These are phyloP conservation scores for Hepatocystis sp. DNA, from an alignment of 169 alveolate genomes.

Conservation along the genomic window DNA sequence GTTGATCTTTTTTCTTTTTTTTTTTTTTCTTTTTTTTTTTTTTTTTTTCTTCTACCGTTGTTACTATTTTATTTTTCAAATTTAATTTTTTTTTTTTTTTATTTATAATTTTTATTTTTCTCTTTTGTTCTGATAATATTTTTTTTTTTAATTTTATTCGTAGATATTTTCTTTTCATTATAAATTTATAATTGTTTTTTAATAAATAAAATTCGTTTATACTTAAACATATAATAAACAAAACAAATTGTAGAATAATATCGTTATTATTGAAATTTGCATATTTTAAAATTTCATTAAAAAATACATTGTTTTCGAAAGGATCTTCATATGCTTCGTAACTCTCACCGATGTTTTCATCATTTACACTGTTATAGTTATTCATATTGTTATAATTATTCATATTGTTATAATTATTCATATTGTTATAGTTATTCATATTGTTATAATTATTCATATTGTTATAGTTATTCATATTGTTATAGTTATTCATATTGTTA, in stretches of 20 bases:
- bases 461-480: too few species aligned
- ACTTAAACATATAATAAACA: conserved; percentile 33
- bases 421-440: too few species aligned
- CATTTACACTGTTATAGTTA: too few species aligned
- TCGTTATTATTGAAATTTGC: conserved; percentile 47
- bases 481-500: too few species aligned
- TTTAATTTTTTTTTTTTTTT: not conserved
- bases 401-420: too few species aligned
- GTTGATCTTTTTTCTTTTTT: not conserved
- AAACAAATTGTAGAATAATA: conserved; percentile 45
- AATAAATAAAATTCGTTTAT: conserved; percentile 24
- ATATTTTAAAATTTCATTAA: conserved; percentile 28
- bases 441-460: too few species aligned
- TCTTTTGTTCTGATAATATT: not conserved
- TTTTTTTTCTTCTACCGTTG: not conserved
- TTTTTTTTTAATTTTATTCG: conserved; percentile 21
- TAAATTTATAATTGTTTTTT: conserved; percentile 31
- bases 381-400: too few species aligned
- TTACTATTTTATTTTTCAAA: not conserved
- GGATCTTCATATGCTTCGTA: conserved; percentile 16
- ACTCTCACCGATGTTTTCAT: too few species aligned
- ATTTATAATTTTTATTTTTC: not conserved
- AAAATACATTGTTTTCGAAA: conserved; percentile 51
- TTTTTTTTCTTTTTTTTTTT: conserved; percentile 11
- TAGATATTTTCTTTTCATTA: conserved; percentile 13